Percentiles rank a stretch among this genome's conserved stretches.
phyloP scores from a whole-genome alignment of 768 basidiomycete species.

The Mycena metata region DNA sequence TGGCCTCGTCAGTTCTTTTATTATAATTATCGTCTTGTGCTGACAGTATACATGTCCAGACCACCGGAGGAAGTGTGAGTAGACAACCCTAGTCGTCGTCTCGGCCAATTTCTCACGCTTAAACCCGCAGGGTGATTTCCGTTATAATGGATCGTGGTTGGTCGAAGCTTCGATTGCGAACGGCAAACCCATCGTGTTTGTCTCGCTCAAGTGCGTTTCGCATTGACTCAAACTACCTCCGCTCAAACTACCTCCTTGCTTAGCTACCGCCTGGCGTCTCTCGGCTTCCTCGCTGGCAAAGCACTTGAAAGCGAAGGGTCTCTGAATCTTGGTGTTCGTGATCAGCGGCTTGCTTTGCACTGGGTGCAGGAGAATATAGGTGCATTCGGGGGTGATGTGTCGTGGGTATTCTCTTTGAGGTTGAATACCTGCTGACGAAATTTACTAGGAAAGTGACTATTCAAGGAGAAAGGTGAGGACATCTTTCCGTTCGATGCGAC shows the following conservation, averaged over 20 bases:
- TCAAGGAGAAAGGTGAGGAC: constrained; percentile 32
- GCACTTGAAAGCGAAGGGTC: constrained; percentile 47
- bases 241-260: not conserved
- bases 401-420: constrained; percentile 31
- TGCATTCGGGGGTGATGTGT: constrained; percentile 45
- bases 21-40: constrained; percentile 15
- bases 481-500: not conserved
- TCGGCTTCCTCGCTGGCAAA: constrained; percentile 46
- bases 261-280: constrained; percentile 41
- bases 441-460: constrained; percentile 31
- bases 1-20: constrained; percentile 19
- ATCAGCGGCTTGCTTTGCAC: constrained; percentile 51
- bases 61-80: constrained; percentile 34
- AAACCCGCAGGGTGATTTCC: constrained; percentile 48
- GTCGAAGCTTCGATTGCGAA: constrained; percentile 35
- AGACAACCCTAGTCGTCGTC: too few relatives aligned
- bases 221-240: not conserved
- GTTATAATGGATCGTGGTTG: constrained; percentile 46
- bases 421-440: not conserved
- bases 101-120: not conserved
- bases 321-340: constrained; percentile 52
- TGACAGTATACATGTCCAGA: constrained; percentile 6
- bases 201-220: constrained; percentile 34
- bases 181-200: constrained; percentile 30
- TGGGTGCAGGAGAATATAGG: constrained; percentile 53